phyloP scores from a whole-genome alignment of 164 flowering plant genomes.

The Vitis labrusca region DNA sequence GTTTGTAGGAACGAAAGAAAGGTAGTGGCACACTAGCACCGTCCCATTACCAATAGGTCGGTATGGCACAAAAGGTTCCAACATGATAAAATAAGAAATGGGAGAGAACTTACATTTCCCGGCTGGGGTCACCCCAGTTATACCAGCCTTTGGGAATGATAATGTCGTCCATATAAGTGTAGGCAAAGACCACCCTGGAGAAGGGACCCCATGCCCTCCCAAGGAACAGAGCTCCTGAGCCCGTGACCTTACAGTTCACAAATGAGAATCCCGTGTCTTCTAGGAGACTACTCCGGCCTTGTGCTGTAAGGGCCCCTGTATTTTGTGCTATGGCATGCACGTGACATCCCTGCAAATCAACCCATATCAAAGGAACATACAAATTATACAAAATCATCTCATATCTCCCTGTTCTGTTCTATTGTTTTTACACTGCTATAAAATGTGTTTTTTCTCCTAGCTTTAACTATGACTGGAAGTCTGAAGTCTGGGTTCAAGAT shows the following conservation, averaged over 20 bases:
- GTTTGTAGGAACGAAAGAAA: not conserved
- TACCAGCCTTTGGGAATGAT: constrained; percentile 95
- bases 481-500: no score
- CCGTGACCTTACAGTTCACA: constrained; percentile 92
- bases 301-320: constrained; percentile 90
- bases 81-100: not conserved
- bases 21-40: not conserved
- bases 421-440: no score
- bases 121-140: constrained; percentile 95
- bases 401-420: no score
- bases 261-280: constrained; percentile 97
- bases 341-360: constrained; percentile 19
- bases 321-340: constrained; percentile 86
- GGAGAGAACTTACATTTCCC: constrained; percentile 58
- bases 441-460: no score
- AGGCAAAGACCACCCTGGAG: constrained; percentile 92
- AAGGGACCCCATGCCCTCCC: constrained; percentile 99
- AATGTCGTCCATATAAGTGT: constrained; percentile 92
- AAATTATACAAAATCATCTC: no score
- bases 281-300: constrained; percentile 66
- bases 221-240: constrained; percentile 87
- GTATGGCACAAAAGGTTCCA: not conserved
- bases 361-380: no score
- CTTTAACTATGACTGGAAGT: no score
- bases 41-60: constrained; percentile 1